Conservation (phyloP, 2,329 filamentous ascomycete genomes). For the Fusarium acutatum region DNA sequence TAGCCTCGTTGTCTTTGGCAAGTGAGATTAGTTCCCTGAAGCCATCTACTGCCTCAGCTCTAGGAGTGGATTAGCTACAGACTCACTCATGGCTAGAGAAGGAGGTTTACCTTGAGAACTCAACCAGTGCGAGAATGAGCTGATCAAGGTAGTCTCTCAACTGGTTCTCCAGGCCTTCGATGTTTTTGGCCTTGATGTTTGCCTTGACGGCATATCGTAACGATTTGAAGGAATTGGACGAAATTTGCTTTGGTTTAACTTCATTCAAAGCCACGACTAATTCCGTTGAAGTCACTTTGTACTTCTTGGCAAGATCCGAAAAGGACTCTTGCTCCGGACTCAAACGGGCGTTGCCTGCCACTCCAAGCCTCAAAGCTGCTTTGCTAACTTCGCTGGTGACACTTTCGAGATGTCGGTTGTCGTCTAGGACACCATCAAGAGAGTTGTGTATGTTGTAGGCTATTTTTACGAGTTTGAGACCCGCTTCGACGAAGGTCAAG, state of each 20-base stretch:
- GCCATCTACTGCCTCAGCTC: not conserved
- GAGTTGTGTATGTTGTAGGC: not conserved
- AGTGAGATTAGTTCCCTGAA: not conserved
- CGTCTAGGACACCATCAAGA: not conserved
- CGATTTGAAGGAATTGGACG: not conserved
- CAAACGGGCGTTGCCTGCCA: rapidly evolving
- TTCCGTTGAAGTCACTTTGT: not conserved
- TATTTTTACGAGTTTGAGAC: not conserved
- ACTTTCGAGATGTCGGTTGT: not conserved
- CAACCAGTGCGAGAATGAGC: not conserved
- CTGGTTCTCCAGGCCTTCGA: not conserved
- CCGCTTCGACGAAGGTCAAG: not conserved
- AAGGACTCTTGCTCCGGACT: not conserved
- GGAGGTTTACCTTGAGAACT: not conserved
- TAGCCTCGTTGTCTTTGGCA: not conserved
- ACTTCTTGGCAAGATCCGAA: not conserved
- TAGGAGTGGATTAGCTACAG: rapidly evolving
- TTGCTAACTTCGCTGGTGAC: not conserved
- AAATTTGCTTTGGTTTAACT: rapidly evolving
- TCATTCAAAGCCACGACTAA: rapidly evolving
- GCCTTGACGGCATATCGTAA: not conserved
- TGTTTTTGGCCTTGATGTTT: rapidly evolving
- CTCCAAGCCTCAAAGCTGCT: not conserved
- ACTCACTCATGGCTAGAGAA: rapidly evolving
- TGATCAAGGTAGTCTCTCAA: not conserved